Conservation (phyloP, 169 alveolate genomes). For the Blepharisma undulans region DNA sequence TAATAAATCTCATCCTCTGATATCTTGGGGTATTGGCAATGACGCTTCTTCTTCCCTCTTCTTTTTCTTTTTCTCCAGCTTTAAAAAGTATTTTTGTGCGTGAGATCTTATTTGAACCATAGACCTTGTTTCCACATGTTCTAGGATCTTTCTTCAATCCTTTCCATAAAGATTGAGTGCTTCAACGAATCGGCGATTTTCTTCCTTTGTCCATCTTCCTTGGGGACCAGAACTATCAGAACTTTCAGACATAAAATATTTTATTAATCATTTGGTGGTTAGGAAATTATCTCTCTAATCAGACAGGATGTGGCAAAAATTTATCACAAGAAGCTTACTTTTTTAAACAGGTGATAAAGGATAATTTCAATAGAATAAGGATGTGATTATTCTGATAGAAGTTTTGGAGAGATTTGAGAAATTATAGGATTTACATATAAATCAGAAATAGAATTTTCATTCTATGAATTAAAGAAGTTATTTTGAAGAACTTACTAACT, state of each 20-base stretch:
- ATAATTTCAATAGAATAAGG: not conserved
- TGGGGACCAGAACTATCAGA: not conserved
- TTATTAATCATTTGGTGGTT: too few species aligned
- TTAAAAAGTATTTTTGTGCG: conserved; percentile 80
- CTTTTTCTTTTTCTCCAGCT: conserved; percentile 26
- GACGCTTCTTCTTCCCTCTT: not conserved
- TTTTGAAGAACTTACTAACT: too few species aligned
- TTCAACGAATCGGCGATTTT: conserved; percentile 71
- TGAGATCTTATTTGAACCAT: conserved; percentile 78
- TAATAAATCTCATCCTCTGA: not conserved
- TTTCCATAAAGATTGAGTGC: conserved; percentile 75
- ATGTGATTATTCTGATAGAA: too few species aligned
- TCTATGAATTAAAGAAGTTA: too few species aligned
- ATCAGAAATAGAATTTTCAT: not conserved
- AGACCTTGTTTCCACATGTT: conserved; percentile 74
- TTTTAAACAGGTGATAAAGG: not conserved
- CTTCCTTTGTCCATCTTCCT: conserved; percentile 77
- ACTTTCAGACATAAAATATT: not conserved
- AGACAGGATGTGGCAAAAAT: not conserved
- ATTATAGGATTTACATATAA: not conserved
- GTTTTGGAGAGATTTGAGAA: not conserved
- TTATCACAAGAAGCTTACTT: not conserved
- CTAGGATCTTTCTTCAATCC: conserved; percentile 76
- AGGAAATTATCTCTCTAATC: not conserved
- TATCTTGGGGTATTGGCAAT: not conserved